Evolutionary conservation across 495 filamentous ascomycete species (phyloP).

Genomic region (Clohesyomyces aquaticus): DNA sequence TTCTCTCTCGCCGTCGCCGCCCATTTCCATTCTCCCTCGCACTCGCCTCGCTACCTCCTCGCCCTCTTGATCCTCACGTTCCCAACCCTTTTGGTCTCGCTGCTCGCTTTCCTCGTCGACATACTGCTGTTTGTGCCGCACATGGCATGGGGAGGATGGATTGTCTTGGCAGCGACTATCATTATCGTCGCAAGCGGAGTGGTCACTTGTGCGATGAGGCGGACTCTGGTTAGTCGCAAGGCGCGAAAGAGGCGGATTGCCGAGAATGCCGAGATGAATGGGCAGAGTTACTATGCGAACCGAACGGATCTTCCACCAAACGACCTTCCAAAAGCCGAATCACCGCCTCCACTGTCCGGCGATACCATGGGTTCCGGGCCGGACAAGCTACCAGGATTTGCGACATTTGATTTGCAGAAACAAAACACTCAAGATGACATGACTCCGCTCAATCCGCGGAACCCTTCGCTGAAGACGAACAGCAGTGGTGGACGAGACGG

Average conservation of each 20-base stretch:
- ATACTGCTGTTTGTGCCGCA: conserved; percentile 96
- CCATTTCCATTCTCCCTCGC: conserved; percentile 88
- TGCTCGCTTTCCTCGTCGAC: conserved; percentile 90
- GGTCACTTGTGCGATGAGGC: conserved; percentile 94
- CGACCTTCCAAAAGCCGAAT: conserved; percentile 51
- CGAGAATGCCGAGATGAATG: conserved; percentile 94
- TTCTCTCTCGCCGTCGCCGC: conserved; percentile 76
- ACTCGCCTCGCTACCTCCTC: conserved; percentile 87
- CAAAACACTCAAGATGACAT: conserved; percentile 74
- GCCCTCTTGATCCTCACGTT: conserved; percentile 82
- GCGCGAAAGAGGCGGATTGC: conserved; percentile 88
- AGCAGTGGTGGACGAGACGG: conserved; percentile 35
- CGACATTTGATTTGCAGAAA: conserved; percentile 69
- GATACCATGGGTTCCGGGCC: conserved; percentile 34
- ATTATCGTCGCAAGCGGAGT: conserved; percentile 81
- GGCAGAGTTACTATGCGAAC: conserved; percentile 81
- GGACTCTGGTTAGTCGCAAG: conserved; percentile 89
- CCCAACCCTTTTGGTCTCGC: conserved; percentile 78
- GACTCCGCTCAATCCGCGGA: conserved; percentile 75
- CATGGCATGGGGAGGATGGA: conserved; percentile 90
- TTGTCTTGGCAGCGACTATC: conserved; percentile 89
- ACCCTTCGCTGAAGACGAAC: conserved; percentile 47
- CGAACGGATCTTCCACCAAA: conserved; percentile 62
- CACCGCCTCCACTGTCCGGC: conserved; percentile 54
- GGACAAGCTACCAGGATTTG: conserved; percentile 73